Evolutionary conservation across 306 rosid species (phyloP).

Genomic region (Vigna radiata): DNA sequence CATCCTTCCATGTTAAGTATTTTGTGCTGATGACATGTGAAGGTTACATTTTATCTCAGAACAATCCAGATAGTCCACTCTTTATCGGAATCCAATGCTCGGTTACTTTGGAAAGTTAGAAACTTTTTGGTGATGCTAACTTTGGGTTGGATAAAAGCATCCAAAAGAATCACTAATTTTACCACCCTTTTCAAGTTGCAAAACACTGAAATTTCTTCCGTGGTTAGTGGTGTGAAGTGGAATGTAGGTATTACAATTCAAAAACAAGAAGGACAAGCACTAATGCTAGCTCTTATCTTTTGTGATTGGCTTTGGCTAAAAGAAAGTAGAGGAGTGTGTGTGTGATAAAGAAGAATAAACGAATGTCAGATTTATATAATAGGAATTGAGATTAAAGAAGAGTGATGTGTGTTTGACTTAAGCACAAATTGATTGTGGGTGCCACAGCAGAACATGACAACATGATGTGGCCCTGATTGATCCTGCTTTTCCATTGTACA

Average conservation of each 20-base stretch:
- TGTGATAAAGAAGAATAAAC: slow-evolving; percentile 46
- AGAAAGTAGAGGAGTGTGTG: slow-evolving; percentile 6
- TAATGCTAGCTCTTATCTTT: slow-evolving; percentile 36
- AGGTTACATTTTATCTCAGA: slow-evolving; percentile 40
- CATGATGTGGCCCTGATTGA: slow-evolving; percentile 33
- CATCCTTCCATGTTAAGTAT: slow-evolving; percentile 34
- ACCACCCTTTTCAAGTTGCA: slow-evolving; percentile 23
- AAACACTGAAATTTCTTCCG: slow-evolving; percentile 31
- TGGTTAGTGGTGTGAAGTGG: slow-evolving; percentile 43
- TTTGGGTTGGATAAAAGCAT: slow-evolving; percentile 45
- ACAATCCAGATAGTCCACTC: slow-evolving; percentile 44
- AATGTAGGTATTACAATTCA: slow-evolving; percentile 41
- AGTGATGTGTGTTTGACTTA: slow-evolving; percentile 36
- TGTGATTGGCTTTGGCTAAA: slow-evolving; percentile 43
- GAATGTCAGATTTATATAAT: slow-evolving; percentile 33
- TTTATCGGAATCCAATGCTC: slow-evolving; percentile 56
- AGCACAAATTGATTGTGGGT: slow-evolving; percentile 38
- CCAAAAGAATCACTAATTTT: slow-evolving; percentile 30
- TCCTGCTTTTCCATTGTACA: slow-evolving; percentile 23
- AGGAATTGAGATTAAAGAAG: slow-evolving; percentile 43
- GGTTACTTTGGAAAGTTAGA: slow-evolving; percentile 35
- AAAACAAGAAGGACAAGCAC: slow-evolving; percentile 46
- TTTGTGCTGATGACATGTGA: slow-evolving; percentile 26
- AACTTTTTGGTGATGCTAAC: slow-evolving; percentile 31
- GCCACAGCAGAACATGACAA: slow-evolving; percentile 3